Evolutionary conservation across 2,329 filamentous ascomycete species (phyloP), one percentile per base, ranked within the genome.

Genomic region (Aspergillus vadensis): DNA sequence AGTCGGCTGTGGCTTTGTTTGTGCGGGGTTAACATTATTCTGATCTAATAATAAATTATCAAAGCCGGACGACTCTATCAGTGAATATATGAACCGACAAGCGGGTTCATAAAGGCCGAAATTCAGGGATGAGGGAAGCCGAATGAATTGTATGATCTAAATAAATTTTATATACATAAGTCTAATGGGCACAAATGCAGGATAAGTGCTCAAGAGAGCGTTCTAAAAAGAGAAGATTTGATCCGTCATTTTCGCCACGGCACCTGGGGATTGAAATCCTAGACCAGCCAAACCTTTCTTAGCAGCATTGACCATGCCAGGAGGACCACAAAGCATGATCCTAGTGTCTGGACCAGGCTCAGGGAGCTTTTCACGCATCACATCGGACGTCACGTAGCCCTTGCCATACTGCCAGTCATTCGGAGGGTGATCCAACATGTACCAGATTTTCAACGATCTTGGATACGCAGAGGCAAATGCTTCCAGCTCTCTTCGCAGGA

Each of bases 301-400:
- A 12, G 81, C 78, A 0, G 83, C 84, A 47, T 81, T 81, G 5
- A 88, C 75, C 84, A 88, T 85, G 0, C 81, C 82, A 0, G 85
- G 86, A 0, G 86, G 86, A 0, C 86, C 86, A 65, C 86, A 88
- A 1, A 88, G 72, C 76, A 87, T 75, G 7, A 85, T 70, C 70
- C 85, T 87, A 2, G 79, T 78, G 12, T 84, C 81, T 0, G 67
- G 49, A 0, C 73, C 75, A 0, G 84, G 73, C 0, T 67, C 63
- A 0, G 85, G 84, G 51, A 88, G 74, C 39, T 69, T 76, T 60
- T 83, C 76, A 53, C 73, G 66, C 66, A 88, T 80, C 36, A 86
- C 68, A 0, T 82, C 79, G 49, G 77, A 76, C 0, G 80, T 86
- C 1, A 87, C 80, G 58, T 78, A 84, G 0, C 85, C 86, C 0